phyloP scores from a whole-genome alignment of 768 basidiomycete genomes.

The Multifurca ochricompacta region DNA sequence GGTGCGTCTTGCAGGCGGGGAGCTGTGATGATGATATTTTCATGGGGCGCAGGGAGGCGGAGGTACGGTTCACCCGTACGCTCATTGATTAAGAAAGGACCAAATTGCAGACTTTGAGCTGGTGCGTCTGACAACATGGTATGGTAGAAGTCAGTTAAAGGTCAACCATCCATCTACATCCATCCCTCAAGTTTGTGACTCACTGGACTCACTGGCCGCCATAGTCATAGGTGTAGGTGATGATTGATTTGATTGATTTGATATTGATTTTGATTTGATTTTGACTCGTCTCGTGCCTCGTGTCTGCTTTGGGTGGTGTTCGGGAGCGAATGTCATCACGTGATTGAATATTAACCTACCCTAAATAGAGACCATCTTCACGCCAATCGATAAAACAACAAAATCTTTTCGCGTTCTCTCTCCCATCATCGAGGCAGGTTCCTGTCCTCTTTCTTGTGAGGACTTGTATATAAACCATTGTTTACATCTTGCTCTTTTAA shows the following conservation, averaged over 20 bases:
- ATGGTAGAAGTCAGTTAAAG: too few species aligned
- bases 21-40: conserved; percentile 52
- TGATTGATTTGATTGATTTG: too few species aligned
- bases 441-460: neutral
- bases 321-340: too few species aligned
- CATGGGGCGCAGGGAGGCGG: conserved; percentile 41
- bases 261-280: too few species aligned
- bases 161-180: too few species aligned
- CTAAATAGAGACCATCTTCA: neutral
- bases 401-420: conserved; percentile 3
- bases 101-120: neutral
- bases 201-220: too few species aligned
- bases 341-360: conserved; percentile 3
- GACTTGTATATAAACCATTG: conserved; percentile 8
- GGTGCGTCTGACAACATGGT: too few species aligned
- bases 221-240: too few species aligned
- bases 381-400: conserved; percentile 38
- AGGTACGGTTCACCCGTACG: conserved; percentile 48
- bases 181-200: too few species aligned
- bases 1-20: conserved; percentile 41
- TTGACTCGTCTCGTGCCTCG: too few species aligned
- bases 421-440: conserved; percentile 13
- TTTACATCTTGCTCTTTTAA: conserved; percentile 28
- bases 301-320: too few species aligned
- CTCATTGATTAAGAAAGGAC: conserved; percentile 31